Percentiles rank a stretch among this genome's conserved stretches.
Evolutionary conservation across 2,329 filamentous ascomycete genomes (phyloP).

Genomic region (Knufia petricola): DNA sequence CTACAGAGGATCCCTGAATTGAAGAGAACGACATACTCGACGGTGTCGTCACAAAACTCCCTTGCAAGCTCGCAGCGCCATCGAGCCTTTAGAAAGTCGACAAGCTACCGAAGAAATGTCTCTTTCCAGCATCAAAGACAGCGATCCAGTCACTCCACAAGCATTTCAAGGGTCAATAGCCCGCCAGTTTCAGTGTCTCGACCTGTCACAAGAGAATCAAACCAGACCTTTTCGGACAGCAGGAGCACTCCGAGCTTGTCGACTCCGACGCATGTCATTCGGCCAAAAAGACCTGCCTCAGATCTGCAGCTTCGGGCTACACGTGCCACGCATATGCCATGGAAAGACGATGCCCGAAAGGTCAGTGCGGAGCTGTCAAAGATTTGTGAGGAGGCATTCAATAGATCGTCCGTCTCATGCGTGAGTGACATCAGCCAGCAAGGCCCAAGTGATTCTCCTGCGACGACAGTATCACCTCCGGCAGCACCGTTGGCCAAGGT

Average conservation of each 20-base stretch:
- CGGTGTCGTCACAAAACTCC: slow-evolving; percentile 35
- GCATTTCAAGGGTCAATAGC: background rate
- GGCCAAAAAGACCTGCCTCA: slow-evolving; percentile 24
- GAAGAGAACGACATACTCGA: slow-evolving; percentile 18
- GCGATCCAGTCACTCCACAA: slow-evolving; percentile 20
- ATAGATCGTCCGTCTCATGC: slow-evolving; percentile 51
- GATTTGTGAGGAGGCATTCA: slow-evolving; percentile 88
- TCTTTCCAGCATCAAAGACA: slow-evolving; percentile 51
- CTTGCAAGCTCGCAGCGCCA: slow-evolving; percentile 39
- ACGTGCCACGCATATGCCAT: slow-evolving; percentile 39
- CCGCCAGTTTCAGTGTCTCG: background rate
- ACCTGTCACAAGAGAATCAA: slow-evolving; percentile 1
- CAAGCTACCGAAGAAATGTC: slow-evolving; percentile 51
- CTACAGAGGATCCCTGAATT: slow-evolving; percentile 16
- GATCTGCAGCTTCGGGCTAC: slow-evolving; percentile 34
- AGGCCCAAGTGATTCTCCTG: slow-evolving; percentile 41
- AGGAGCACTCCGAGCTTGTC: slow-evolving; percentile 32
- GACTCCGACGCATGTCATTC: slow-evolving; percentile 31
- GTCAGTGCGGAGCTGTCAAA: slow-evolving; percentile 78
- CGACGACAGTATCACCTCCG: slow-evolving; percentile 35
- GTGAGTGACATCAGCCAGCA: slow-evolving; percentile 29
- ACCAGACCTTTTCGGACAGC: slow-evolving; percentile 11
- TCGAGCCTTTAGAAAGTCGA: slow-evolving; percentile 33
- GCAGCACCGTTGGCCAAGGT: slow-evolving; percentile 17
- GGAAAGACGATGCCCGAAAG: slow-evolving; percentile 70